Evolutionary conservation across 768 basidiomycete species (phyloP).

Genomic region (Trametopsis cervina): DNA sequence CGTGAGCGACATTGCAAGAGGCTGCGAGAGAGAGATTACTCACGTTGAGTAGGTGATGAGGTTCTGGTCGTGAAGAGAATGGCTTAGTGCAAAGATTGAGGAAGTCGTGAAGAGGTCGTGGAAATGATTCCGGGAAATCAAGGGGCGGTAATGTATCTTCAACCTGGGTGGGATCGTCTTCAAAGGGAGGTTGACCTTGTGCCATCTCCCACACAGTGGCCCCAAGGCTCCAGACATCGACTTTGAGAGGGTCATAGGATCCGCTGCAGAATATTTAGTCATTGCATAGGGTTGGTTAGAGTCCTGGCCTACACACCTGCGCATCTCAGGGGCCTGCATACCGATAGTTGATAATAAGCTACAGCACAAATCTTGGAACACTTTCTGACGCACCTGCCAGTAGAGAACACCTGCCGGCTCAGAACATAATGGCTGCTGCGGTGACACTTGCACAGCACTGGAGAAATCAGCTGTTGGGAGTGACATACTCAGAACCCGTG

Average conservation of each 20-base stretch:
- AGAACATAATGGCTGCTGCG: conserved; percentile 40
- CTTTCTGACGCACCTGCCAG: conserved; percentile 62
- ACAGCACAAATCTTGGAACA: background rate
- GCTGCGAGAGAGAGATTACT: conserved; percentile 16
- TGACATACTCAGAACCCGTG: background rate
- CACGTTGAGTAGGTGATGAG: conserved; percentile 54
- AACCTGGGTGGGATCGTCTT: conserved; percentile 38
- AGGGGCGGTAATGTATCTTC: conserved; percentile 62
- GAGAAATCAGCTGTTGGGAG: conserved; percentile 70
- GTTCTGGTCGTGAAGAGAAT: conserved; percentile 44
- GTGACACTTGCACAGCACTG: conserved; percentile 55
- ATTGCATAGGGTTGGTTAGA: too few relatives aligned
- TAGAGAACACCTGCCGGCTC: conserved; percentile 68
- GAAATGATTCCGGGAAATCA: conserved; percentile 49
- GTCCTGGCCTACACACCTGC: conserved; percentile 59
- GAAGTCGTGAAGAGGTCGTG: conserved; percentile 69
- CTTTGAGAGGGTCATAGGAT: conserved; percentile 64
- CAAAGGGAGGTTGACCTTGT: conserved; percentile 68
- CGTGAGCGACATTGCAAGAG: background rate
- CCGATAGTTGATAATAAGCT: too few relatives aligned
- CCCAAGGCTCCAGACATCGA: conserved; percentile 78
- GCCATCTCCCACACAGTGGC: conserved; percentile 83
- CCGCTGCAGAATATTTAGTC: conserved; percentile 35
- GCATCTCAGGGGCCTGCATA: conserved; percentile 67
- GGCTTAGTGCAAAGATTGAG: conserved; percentile 60